phyloP scores from a whole-genome alignment of 352 stramenopile species.

The Globisporangium abappressorium region DNA sequence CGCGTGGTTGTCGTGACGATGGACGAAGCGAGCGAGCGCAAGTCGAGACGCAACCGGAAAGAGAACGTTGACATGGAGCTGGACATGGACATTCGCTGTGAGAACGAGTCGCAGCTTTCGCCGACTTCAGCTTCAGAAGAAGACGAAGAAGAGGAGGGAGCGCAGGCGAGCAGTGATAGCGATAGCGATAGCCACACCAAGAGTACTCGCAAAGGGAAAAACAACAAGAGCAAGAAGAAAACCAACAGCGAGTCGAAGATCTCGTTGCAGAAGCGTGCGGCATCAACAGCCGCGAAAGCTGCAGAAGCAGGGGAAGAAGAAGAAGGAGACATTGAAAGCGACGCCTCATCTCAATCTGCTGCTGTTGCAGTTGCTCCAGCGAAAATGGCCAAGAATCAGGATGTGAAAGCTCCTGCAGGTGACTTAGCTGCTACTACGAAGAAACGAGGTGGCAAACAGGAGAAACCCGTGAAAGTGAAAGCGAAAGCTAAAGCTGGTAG shows the following conservation, averaged over 20 bases:
- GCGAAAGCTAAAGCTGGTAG: neutral
- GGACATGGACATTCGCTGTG: constrained; percentile 46
- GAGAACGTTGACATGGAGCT: constrained; percentile 55
- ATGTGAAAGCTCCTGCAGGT: neutral
- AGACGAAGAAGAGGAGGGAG: constrained; percentile 14
- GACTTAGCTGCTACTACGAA: neutral
- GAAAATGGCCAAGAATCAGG: neutral
- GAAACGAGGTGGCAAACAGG: neutral
- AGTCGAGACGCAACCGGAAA: constrained; percentile 25
- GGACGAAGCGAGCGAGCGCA: constrained; percentile 49
- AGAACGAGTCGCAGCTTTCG: constrained; percentile 7
- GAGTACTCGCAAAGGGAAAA: neutral
- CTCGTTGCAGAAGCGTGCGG: neutral
- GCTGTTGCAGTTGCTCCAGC: neutral
- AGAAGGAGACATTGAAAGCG: neutral
- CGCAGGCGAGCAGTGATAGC: constrained; percentile 10
- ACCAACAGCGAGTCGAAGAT: neutral
- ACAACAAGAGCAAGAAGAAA: neutral
- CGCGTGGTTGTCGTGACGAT: constrained; percentile 46
- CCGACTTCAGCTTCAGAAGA: constrained; percentile 6
- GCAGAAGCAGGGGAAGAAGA: neutral
- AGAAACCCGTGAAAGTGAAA: neutral
- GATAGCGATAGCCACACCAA: neutral
- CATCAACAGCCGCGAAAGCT: neutral
- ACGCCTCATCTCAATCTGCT: neutral